Conservation (phyloP, 495 filamentous ascomycete genomes). For the Xylaria flabelliformis region DNA sequence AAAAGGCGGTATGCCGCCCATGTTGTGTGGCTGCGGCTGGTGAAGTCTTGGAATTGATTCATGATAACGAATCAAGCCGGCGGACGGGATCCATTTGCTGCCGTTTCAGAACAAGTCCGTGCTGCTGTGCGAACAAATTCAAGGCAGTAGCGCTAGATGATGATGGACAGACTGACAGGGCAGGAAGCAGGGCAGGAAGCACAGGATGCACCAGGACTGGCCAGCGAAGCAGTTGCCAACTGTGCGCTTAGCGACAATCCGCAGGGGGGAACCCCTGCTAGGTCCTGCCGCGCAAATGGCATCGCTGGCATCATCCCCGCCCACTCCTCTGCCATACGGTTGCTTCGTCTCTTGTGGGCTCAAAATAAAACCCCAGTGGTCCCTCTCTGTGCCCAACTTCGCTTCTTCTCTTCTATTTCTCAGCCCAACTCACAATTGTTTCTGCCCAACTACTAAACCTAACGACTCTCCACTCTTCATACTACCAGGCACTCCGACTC, state of each 20-base stretch:
- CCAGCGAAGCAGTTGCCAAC: constrained; percentile 28
- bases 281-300: constrained; percentile 25
- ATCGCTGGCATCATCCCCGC: constrained; percentile 24
- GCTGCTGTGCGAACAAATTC: not conserved
- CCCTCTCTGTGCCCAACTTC: constrained; percentile 57
- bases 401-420: constrained; percentile 49
- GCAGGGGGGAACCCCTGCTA: constrained; percentile 23
- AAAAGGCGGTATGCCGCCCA: constrained; percentile 8
- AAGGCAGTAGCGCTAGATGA: constrained; percentile 1
- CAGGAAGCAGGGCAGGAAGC: constrained; percentile 1
- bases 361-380: constrained; percentile 56
- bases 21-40: not conserved
- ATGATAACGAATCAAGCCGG: constrained; percentile 20
- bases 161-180: constrained; percentile 2
- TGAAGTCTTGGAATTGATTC: constrained; percentile 9
- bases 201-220: constrained; percentile 13
- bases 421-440: constrained; percentile 55
- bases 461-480: constrained; percentile 20
- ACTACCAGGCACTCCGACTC: constrained; percentile 18
- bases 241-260: constrained; percentile 14
- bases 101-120: constrained; percentile 19
- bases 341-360: constrained; percentile 30
- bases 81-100: not conserved
- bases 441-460: constrained; percentile 46
- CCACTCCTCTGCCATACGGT: constrained; percentile 8